Base-by-base conservation (phyloP, 2,329 filamentous ascomycete species). In the Clonostachys sp. region DNA sequence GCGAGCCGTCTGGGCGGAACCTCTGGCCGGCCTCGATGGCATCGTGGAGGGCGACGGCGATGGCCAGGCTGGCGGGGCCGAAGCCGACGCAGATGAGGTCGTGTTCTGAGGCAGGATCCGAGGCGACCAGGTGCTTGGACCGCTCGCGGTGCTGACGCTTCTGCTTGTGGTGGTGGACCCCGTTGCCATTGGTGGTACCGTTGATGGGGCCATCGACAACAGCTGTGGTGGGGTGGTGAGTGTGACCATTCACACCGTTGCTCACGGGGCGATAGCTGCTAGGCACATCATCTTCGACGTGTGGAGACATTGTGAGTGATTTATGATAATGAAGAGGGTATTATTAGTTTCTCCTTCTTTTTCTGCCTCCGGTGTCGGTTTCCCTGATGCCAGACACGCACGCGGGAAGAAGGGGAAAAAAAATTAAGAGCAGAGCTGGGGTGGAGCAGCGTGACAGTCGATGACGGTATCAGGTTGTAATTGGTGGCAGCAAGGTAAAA, bases 51-150 rank as follows among this genome's bases (percentile, higher is more conserved):
- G 94, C 91, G 48, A 96, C 86, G 13, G 89, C 92, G 52, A 97
- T 87, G 16, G 91, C 86, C 35, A 97, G 76, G 50, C 90, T 94
- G 30, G 92, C 92, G 17, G 92, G 92, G 8, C 92, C 92, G 62
- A 97, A 97, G 20, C 92, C 92, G 48, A 96, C 83, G 66, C 91
- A 96, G 55, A 97, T 74, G 46, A 97, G 74, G 65, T 97, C 92
- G 63, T 91, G 86, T 34, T 90, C 71, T 44, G 87, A 80, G 53
- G 85, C 78, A 46, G 76, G 64, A 24, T 74, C 67, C 4, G 78
- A 74, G n/a, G 77, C 68, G 45, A 65, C 71, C 14, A 86, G 68
- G 45, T 58, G 56, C 14, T 50, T 52, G 3, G 61, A 61, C 30
- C 41, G 44, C 41, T 57, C 55, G 7, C 59, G 48, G 39, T 56